These are phyloP conservation scores for Pseudocercospora fijiensis DNA, from an alignment of 2,329 filamentous ascomycete genomes.

Conservation along the genomic window DNA sequence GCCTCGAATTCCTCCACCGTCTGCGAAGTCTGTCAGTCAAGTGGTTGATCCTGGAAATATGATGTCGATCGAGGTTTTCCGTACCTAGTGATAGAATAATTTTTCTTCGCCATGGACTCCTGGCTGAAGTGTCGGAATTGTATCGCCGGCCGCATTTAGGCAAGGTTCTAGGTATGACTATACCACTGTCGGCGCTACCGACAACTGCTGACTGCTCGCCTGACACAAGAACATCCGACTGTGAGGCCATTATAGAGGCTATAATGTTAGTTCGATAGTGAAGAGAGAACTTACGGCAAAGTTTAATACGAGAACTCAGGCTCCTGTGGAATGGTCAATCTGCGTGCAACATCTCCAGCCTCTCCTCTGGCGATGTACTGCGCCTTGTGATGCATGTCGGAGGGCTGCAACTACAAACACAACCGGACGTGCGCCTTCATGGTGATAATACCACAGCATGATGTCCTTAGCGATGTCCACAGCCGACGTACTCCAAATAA, in stretches of 20 bases:
- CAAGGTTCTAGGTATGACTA: background rate
- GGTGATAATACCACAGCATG: too few species aligned
- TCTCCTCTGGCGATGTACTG: too few species aligned
- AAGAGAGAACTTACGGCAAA: background rate
- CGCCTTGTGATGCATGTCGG: too few species aligned
- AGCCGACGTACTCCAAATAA: too few species aligned
- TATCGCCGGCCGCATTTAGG: background rate
- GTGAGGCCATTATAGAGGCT: background rate
- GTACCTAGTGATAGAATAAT: background rate
- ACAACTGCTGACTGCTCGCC: background rate
- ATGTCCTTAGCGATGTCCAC: too few species aligned
- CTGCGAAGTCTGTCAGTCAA: constrained; percentile 3
- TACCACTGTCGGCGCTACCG: background rate
- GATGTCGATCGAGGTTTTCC: background rate
- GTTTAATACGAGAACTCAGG: background rate
- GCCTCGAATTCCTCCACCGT: constrained; percentile 27
- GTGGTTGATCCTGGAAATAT: background rate
- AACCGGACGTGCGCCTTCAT: too few species aligned
- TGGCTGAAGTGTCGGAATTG: background rate
- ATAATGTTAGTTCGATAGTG: background rate
- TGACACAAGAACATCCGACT: background rate
- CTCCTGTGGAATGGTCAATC: background rate
- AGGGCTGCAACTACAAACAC: too few species aligned
- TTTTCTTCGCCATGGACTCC: background rate
- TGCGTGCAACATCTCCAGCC: background rate